phyloP scores from a whole-genome alignment of 306 rosid species.

The Sophora flavescens region DNA sequence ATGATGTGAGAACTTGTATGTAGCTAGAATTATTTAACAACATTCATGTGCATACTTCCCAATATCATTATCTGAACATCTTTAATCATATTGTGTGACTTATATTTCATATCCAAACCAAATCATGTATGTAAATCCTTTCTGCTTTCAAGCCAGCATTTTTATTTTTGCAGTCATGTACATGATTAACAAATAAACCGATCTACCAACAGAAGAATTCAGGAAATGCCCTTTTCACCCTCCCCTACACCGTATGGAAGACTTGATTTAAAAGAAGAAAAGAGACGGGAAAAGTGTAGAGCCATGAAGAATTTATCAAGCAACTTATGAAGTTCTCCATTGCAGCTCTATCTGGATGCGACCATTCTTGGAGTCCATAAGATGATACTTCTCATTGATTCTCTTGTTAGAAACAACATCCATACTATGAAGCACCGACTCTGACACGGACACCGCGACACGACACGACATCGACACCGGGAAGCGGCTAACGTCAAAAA shows the following conservation, averaged over 20 bases:
- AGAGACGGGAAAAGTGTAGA: neutral
- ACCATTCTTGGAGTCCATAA: conserved; percentile 94
- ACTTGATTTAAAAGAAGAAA: neutral
- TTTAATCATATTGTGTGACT: neutral
- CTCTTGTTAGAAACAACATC: conserved; percentile 79
- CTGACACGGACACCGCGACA: no score
- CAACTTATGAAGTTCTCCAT: conserved; percentile 72
- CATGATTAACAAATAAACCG: conserved; percentile 35
- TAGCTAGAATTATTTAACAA: neutral
- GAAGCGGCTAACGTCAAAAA: no score
- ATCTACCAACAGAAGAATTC: conserved; percentile 7
- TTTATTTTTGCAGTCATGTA: conserved; percentile 37
- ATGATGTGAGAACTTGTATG: no score
- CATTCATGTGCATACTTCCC: neutral
- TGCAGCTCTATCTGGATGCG: conserved; percentile 82
- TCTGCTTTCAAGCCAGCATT: conserved; percentile 39
- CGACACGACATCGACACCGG: no score
- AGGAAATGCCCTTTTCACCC: neutral
- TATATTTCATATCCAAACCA: neutral
- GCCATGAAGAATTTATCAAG: neutral
- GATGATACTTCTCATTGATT: conserved; percentile 83
- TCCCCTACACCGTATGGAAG: neutral
- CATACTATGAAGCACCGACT: no score
- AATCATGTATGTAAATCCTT: neutral
- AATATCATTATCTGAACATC: neutral